These are phyloP conservation scores for Podila epigama DNA, from an alignment of 192 early-diverging fungal genomes.

Conservation along the genomic window DNA sequence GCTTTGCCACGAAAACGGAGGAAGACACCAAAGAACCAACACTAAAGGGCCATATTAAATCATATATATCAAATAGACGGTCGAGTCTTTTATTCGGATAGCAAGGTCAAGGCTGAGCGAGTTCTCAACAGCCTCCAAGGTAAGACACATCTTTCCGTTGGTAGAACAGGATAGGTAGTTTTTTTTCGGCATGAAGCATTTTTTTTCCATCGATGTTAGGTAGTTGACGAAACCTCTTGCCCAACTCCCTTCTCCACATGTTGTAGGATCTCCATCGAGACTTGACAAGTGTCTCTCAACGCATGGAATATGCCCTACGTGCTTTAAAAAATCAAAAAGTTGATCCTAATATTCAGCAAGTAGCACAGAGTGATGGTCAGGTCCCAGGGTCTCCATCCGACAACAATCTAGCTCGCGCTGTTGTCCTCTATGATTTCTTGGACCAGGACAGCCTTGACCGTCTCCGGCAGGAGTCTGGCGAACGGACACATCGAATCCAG, in stretches of 20 bases:
- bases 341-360: conserved; percentile 37
- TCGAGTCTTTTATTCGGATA: conserved; percentile 29
- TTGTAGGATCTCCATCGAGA: conserved; percentile 28
- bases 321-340: conserved; percentile 22
- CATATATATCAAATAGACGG: conserved; percentile 6
- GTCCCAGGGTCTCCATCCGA: not conserved
- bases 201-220: too few species aligned
- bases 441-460: conserved; percentile 34
- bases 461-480: conserved; percentile 17
- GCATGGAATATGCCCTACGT: conserved; percentile 36
- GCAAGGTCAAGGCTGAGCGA: conserved; percentile 20
- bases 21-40: too few species aligned
- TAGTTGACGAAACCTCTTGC: too few species aligned
- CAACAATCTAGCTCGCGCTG: not conserved
- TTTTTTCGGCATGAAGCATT: not conserved
- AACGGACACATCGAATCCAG: conserved; percentile 19
- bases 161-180: not conserved
- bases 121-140: conserved; percentile 21
- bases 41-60: too few species aligned
- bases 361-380: not conserved
- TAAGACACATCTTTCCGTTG: not conserved
- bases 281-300: conserved; percentile 20
- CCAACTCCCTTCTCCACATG: not conserved
- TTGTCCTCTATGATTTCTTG: conserved; percentile 32
- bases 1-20: too few species aligned